A percentile compares a stretch with the other conserved stretches of the same genome.
These are phyloP conservation scores for Chaetomium globosum DNA, from an alignment of 2,329 filamentous ascomycete species.

Conservation along the genomic window DNA sequence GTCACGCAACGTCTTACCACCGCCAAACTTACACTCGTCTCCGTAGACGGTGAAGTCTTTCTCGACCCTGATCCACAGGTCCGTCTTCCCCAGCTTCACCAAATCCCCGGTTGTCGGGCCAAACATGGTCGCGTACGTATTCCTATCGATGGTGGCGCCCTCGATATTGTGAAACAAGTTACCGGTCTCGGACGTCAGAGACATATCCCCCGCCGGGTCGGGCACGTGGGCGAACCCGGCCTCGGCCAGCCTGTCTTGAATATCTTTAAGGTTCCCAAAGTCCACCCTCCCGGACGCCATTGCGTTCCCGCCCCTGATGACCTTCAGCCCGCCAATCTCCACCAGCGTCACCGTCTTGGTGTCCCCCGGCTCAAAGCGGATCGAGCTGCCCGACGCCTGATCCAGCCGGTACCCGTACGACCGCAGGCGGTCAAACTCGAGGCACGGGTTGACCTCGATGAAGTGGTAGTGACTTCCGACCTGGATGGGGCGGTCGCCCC, in stretches of 20 bases:
- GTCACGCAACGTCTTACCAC: conserved; percentile 89
- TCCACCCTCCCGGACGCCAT: conserved; percentile 76
- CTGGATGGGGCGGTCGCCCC: conserved; percentile 87
- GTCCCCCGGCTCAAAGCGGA: conserved; percentile 93
- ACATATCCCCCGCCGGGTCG: conserved; percentile 61
- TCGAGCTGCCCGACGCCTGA: conserved; percentile 86
- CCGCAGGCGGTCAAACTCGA: conserved; percentile 81
- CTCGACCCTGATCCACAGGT: conserved; percentile 90
- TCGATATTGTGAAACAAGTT: conserved; percentile 58
- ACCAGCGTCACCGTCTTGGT: conserved; percentile 87
- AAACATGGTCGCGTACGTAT: conserved; percentile 85
- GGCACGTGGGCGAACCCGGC: conserved; percentile 78
- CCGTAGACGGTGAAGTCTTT: conserved; percentile 82
- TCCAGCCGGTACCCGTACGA: conserved; percentile 87
- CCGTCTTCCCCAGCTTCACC: conserved; percentile 79
- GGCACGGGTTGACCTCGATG: conserved; percentile 86
- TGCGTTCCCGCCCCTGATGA: conserved; percentile 83
- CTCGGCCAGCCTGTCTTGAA: conserved; percentile 66
- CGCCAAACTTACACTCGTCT: conserved; percentile 93
- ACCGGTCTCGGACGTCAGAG: conserved; percentile 51
- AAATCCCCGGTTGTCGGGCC: conserved; percentile 86
- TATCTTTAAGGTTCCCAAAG: conserved; percentile 61
- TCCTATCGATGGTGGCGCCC: conserved; percentile 71
- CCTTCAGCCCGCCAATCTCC: conserved; percentile 77
- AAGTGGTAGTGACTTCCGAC: conserved; percentile 96